These are phyloP conservation scores for Tieghemostelium lacteum DNA, from an alignment of 78 protist species.

Conservation along the genomic window DNA sequence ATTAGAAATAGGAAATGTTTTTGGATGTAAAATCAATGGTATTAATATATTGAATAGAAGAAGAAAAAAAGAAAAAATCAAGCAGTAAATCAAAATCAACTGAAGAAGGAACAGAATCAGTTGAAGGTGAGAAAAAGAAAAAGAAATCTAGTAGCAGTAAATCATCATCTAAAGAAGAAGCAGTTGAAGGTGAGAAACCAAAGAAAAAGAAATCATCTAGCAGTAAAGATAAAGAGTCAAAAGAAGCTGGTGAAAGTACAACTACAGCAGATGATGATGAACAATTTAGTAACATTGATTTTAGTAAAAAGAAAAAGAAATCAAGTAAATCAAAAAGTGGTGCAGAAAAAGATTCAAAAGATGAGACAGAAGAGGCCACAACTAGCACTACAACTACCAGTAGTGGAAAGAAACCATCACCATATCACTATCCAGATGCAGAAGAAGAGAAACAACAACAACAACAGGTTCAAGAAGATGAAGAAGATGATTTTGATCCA, in stretches of 20 bases:
- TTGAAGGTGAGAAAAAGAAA: slow-evolving; percentile 26
- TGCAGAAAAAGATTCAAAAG: background rate
- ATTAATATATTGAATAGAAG: background rate
- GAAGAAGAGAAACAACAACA: slow-evolving; percentile 44
- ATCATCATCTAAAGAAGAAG: slow-evolving; percentile 19
- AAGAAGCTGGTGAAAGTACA: slow-evolving; percentile 11
- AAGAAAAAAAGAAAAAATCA: background rate
- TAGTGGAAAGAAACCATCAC: background rate
- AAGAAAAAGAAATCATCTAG: slow-evolving; percentile 37
- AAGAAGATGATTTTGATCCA: background rate
- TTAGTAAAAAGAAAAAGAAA: slow-evolving; percentile 57
- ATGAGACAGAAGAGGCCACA: too few relatives aligned
- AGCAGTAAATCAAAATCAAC: background rate
- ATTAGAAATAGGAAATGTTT: too few relatives aligned
- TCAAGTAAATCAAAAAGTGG: slow-evolving; percentile 37
- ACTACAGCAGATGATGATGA: slow-evolving; percentile 21
- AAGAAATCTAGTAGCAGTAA: too few relatives aligned
- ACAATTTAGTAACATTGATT: slow-evolving; percentile 8
- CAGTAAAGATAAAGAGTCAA: background rate
- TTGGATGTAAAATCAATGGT: too few relatives aligned
- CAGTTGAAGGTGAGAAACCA: slow-evolving; percentile 15
- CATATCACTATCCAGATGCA: too few relatives aligned
- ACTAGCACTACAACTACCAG: too few relatives aligned
- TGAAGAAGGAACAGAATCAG: too few relatives aligned
- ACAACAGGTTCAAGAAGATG: slow-evolving; percentile 1